Evolutionary conservation across 192 early-diverging fungal species (phyloP).

Genomic region (Entrophospora sp.): DNA sequence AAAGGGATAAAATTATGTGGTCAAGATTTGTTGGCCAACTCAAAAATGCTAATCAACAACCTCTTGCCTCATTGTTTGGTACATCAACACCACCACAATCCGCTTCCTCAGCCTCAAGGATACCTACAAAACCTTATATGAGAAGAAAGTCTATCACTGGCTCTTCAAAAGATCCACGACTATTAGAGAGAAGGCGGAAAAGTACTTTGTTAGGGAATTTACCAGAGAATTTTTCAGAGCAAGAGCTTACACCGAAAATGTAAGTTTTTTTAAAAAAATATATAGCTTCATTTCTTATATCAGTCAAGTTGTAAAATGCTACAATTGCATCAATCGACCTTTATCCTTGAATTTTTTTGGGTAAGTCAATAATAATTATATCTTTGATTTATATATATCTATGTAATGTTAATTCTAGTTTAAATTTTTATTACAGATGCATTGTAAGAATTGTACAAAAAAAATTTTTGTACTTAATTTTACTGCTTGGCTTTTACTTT

Average conservation of each 20-base stretch:
- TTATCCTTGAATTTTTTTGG: not conserved
- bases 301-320: not conserved
- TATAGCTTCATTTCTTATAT: not conserved
- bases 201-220: not conserved
- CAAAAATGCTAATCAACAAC: constrained; percentile 8
- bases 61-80: not conserved
- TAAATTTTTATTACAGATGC: not conserved
- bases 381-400: too few relatives aligned
- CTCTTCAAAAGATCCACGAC: not conserved
- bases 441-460: not conserved
- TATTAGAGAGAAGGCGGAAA: constrained; percentile 2
- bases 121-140: not conserved
- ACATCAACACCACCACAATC: not conserved
- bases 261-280: not conserved
- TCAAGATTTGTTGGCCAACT: constrained; percentile 19
- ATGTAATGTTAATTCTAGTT: too few relatives aligned
- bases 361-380: too few relatives aligned
- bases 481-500: not conserved
- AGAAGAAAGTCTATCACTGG: not conserved
- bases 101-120: not conserved
- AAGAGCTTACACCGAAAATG: not conserved
- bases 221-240: not conserved
- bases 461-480: not conserved
- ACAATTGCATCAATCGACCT: not conserved
- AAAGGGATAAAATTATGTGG: constrained; percentile 14